Evolutionary conservation across 169 alveolate species (phyloP).

Genomic region (Ichthyophthirius multifiliis): DNA sequence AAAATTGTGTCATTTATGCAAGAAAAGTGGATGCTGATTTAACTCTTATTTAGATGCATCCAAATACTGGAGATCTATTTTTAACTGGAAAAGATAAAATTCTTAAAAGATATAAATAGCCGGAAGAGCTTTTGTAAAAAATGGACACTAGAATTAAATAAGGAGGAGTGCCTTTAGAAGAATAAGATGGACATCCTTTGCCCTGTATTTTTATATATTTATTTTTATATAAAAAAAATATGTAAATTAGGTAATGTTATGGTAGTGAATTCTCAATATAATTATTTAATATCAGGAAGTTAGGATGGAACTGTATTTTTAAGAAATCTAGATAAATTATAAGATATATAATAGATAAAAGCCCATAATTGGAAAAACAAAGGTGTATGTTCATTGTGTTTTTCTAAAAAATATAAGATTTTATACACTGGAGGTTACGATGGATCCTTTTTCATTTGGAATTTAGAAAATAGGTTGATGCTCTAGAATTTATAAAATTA

Average conservation of each 20-base stretch:
- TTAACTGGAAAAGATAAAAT: constrained; percentile 65
- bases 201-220: constrained; percentile 16
- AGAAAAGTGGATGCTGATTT: constrained; percentile 57
- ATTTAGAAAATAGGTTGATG: constrained; percentile 46
- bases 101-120: constrained; percentile 61
- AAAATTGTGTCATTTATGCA: constrained; percentile 2
- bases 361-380: constrained; percentile 60
- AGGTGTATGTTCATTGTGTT: constrained; percentile 66
- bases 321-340: constrained; percentile 42
- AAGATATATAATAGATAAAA: constrained; percentile 44
- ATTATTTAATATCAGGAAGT: constrained; percentile 57
- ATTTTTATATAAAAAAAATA: background rate
- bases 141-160: constrained; percentile 59
- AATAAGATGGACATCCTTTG: constrained; percentile 55
- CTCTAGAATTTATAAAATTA: constrained; percentile 11
- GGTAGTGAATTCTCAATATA: constrained; percentile 25
- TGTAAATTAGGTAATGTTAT: constrained; percentile 18
- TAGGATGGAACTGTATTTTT: constrained; percentile 72
- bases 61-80: constrained; percentile 45
- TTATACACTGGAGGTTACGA: constrained; percentile 74
- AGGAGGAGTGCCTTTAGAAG: constrained; percentile 65
- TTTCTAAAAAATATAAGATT: constrained; percentile 52
- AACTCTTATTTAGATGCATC: constrained; percentile 35
- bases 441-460: constrained; percentile 70
- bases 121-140: constrained; percentile 46